Base-by-base conservation (phyloP, 805 yeast species). In the Hanseniaspora clermontiae region DNA sequence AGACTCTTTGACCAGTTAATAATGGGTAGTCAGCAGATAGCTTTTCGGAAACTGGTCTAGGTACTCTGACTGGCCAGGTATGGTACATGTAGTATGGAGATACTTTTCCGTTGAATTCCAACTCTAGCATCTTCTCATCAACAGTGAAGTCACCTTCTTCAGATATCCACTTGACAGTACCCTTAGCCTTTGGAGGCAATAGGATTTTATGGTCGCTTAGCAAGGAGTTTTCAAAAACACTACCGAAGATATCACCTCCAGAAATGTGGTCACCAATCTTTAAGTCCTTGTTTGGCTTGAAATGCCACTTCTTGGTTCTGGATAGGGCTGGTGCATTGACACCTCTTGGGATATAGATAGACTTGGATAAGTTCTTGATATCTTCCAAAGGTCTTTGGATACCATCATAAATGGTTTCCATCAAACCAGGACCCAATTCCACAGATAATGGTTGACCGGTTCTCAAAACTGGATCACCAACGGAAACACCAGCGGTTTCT, bases 1-100 rank as follows among this genome's bases (percentile, higher is more conserved):
- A 78, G 52, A 93, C 99, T 79, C 99, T 87, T 77, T 93, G 99
- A 66, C 99, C 99, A 19, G 99, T 93, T 66, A 93, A 79, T 64
- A 93, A 78, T 53, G 99, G 99, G 72, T 85, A 81, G 73, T 91
- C 93, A 45, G 98, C 97, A 59, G 95, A 75, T 61, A 88, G 74
- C 70, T 91, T 89, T 72, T 89, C 95, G 52, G 97, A 85, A 49
- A 91, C 97, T 17, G 99, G 98, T 75, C 99, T 84, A 65, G 99
- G 97, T 47, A 90, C 96, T 78, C 99, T 89, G 60, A 93, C 98
- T 39, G 99, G 99, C 99, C 99, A 93, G 32, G 96, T 83, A 74
- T 93, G 99, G 84, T 81, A 88, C 96, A 93, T 89, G 46, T 95
- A 77, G 76, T 87, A 91, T 51, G 79, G 76, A 63, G 77, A 78